Conservation (phyloP, 495 filamentous ascomycete genomes). For the Lasiosphaeriaceae sp. region DNA sequence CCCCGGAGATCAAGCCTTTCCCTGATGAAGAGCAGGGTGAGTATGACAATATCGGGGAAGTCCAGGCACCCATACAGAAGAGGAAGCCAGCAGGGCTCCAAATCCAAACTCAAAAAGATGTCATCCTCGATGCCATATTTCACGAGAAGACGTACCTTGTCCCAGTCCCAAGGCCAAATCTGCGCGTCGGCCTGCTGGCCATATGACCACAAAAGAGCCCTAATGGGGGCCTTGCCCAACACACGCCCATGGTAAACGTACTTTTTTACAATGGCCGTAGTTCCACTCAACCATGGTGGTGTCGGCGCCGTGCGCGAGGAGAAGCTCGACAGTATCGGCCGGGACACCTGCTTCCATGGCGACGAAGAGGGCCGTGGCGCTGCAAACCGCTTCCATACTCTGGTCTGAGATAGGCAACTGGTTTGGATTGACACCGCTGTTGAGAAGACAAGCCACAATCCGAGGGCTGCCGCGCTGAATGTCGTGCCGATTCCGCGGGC, state of each 20-base stretch:
- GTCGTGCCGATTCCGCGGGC: too few species aligned
- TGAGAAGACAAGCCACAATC: constrained; percentile 10
- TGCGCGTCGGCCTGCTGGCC: neutral
- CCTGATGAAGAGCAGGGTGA: constrained; percentile 3
- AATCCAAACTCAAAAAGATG: neutral
- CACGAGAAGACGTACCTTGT: constrained; percentile 7
- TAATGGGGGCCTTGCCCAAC: too few species aligned
- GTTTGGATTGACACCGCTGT: constrained; percentile 16
- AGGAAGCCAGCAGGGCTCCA: neutral
- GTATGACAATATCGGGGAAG: neutral
- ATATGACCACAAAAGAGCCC: neutral
- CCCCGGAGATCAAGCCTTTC: neutral
- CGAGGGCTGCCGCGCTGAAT: neutral
- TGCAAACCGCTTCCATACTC: neutral
- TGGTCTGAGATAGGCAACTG: neutral
- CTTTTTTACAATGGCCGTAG: neutral
- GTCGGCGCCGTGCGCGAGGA: constrained; percentile 13
- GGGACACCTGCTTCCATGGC: constrained; percentile 13
- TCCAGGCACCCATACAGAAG: constrained; percentile 1
- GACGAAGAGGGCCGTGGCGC: constrained; percentile 4
- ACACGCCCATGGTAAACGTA: too few species aligned
- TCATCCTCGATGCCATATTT: constrained; percentile 2
- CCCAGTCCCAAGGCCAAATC: constrained; percentile 1
- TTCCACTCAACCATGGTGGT: neutral
- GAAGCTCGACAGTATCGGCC: constrained; percentile 15